phyloP scores from a whole-genome alignment of 1,284 basidiomycete genomes.

The Cutaneotrichosporon arboriforme region DNA sequence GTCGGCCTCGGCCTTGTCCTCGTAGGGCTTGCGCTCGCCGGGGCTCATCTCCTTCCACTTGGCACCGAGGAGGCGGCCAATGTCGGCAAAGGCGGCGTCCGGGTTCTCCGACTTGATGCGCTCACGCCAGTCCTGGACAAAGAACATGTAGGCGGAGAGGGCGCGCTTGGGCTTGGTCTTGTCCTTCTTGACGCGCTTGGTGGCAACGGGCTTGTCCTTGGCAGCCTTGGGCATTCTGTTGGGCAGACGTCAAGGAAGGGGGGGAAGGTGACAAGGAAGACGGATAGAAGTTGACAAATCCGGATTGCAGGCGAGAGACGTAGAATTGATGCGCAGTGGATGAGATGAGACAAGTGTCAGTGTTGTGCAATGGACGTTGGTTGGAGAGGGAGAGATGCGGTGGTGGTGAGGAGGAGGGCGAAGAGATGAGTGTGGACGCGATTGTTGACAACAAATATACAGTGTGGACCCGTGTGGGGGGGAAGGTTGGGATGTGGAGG shows the following conservation, averaged over 20 bases:
- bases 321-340: background rate
- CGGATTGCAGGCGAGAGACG: background rate
- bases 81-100: slow-evolving; percentile 87
- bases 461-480: no score
- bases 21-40: slow-evolving; percentile 87
- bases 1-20: slow-evolving; percentile 77
- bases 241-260: slow-evolving; percentile 1
- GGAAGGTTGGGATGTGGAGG: background rate
- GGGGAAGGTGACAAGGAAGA: background rate
- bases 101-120: slow-evolving; percentile 93
- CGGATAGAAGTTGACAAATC: no score
- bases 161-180: slow-evolving; percentile 52
- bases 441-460: no score
- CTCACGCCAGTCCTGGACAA: slow-evolving; percentile 91
- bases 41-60: slow-evolving; percentile 86
- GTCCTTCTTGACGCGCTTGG: slow-evolving; percentile 49
- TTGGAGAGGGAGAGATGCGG: background rate
- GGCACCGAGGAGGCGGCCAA: slow-evolving; percentile 78
- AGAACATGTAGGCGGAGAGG: slow-evolving; percentile 97
- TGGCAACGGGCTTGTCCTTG: slow-evolving; percentile 61
- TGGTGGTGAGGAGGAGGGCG: background rate
- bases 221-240: slow-evolving; percentile 58
- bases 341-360: background rate
- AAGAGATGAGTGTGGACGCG: background rate
- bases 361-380: background rate